Base-by-base conservation (phyloP, 768 basidiomycete species). In the Mycena maculata region DNA sequence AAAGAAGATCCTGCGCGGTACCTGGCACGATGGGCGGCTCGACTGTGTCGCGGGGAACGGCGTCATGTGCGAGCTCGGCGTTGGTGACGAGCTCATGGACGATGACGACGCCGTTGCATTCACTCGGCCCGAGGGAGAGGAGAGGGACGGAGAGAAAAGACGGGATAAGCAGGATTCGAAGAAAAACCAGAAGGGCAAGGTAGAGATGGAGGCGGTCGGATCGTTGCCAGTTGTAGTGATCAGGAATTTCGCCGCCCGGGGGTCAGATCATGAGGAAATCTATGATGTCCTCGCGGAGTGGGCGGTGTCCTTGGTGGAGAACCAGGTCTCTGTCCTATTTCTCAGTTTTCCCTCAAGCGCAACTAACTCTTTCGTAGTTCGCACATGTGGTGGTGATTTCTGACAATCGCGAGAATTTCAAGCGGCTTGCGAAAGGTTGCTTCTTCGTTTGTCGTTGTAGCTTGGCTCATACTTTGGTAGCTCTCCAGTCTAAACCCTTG, bases 341-440 rank as follows among this genome's bases (percentile, higher is more conserved):
- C 41, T 33, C 52, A 8, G 9, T 54, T 20, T 16, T 16, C 23
- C 11, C 36, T 27, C 38, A 52, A 49, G 33, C 13, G n/a, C 47
- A 61, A 52, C 33, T 60, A 25, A 47, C 56, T 42, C n/a, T 45
- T 28, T 45, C 44, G 25, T 67, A 95, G 93, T 82, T 94, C 62
- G 97, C 97, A 0, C 96, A 99, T 77, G 95, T 98, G 49, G 83
- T 99, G 52, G 88, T 99, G 36, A 81, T 96, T 47, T 94, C 94
- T 71, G 94, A 99, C 75, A 95, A 95, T 71, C 87, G 92, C 28
- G 95, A 95, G 72, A 92, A 96, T 63, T 84, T 89, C 1, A 98
- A 95, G 75, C 83, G 87, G n/a, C 80, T 99, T 9, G 89, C 94
- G 0, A 92, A 91, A 84, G 91, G 94, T 92, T 72, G 20, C 68